phyloP scores from a whole-genome alignment of 1,139 yeast species.

The Blastobotrys buckinghamii region DNA sequence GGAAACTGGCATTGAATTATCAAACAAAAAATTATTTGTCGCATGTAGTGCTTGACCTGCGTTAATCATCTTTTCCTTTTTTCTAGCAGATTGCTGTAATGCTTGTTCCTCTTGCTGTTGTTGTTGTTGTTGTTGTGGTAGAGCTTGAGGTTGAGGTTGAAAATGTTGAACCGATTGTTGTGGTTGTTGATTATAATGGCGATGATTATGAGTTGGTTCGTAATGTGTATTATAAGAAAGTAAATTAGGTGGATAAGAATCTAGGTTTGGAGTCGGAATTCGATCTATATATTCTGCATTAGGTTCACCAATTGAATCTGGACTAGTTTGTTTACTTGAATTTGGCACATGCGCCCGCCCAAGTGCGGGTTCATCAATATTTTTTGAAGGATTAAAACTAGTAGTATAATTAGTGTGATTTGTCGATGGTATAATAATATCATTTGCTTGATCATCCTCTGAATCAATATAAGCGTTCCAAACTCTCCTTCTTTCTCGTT shows the following conservation, averaged over 20 bases:
- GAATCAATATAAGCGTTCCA: constrained; percentile 22
- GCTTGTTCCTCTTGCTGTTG: not conserved
- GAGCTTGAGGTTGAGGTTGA: too few relatives aligned
- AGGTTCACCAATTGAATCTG: not conserved
- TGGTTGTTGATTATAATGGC: not conserved
- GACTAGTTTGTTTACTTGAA: not conserved
- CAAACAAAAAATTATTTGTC: constrained; percentile 5
- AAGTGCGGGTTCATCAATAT: not conserved
- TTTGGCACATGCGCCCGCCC: constrained; percentile 1
- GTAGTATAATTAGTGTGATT: not conserved
- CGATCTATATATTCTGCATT: not conserved
- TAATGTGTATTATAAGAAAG: not conserved
- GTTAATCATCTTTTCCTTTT: not conserved
- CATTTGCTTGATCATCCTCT: constrained; percentile 20
- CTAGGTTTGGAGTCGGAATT: not conserved
- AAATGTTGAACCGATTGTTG: too few relatives aligned
- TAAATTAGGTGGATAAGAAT: not conserved
- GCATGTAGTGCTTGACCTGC: constrained; percentile 2
- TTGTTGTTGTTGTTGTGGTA: not conserved
- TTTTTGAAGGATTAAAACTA: not conserved
- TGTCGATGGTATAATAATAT: constrained; percentile 4
- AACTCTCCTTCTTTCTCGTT: constrained; percentile 11
- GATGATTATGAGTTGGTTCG: not conserved
- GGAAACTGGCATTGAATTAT: constrained; percentile 12
- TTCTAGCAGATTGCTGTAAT: not conserved